Base-by-base conservation (phyloP, 257 asterid species). In the Solanum commersonii region DNA sequence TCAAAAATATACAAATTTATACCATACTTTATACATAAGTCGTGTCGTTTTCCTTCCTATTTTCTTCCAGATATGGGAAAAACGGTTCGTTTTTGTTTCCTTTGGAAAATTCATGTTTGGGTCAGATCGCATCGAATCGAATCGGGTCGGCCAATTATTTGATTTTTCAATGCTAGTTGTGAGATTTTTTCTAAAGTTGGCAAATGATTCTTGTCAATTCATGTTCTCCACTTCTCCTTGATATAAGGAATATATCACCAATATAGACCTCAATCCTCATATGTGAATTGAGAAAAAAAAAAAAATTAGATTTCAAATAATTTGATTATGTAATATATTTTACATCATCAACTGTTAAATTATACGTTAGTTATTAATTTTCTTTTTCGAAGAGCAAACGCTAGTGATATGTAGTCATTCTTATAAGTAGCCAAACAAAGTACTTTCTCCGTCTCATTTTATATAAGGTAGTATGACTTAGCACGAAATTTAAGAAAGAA, bases 391-490 rank as follows among this genome's bases (percentile, higher is more conserved):
- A 44, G 52, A n/a, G 7, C 23, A 40, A 22, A 25, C 2, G 34
- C 34, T 6, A 2, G 37, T 78, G 63, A 25, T 78, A 40, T 38
- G 35, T 4, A 27, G 14, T 79, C 67, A 44, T 79, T 79, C 38
- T 27, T 42, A 9, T 79, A 27, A 79, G 67, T 79, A n/a, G 16
- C 27, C 18, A 71, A 33, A 8, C 4, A 14, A 25, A 71, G 1
- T n/a, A 42, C 49, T 42, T 0, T 2, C 2, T 42, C 4, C 2
- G 5, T 11, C 1, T 0, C 5, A 42, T 42, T 42, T 42, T 42
- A 42, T 42, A 15, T 42, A 4, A 42, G 49, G 14, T 11, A 11
- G 15, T 42, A 0, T 42, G 49, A 42, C 0, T 42, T 5, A 0
- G 5, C 5, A 42, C 15, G 5, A 0, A 0, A 0, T 42, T 42